A percentile compares a stretch with the other conserved stretches of the same genome.
phyloP scores from a whole-genome alignment of 176 grass and related monocot species.

The Oryza glaberrima region DNA sequence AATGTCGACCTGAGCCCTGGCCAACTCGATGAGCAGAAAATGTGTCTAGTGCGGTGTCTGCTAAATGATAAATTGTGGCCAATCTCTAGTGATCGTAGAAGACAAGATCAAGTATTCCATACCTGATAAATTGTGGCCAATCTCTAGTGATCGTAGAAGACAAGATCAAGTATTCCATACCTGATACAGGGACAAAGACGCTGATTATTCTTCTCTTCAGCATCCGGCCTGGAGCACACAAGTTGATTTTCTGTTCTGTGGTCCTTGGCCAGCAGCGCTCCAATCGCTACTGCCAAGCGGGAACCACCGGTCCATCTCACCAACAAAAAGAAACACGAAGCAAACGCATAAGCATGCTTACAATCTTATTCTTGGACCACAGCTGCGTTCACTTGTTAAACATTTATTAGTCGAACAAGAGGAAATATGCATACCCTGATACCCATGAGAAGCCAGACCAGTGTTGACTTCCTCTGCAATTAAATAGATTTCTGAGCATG shows the following conservation, averaged over 20 bases:
- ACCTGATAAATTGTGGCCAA: background rate
- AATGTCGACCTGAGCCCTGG: too few species aligned
- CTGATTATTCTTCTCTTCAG: conserved; percentile 19
- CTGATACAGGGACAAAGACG: conserved; percentile 29
- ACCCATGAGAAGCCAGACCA: conserved; percentile 10
- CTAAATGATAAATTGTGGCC: too few species aligned
- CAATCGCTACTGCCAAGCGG: background rate
- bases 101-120: conserved; percentile 32
- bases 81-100: background rate
- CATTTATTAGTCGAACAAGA: background rate
- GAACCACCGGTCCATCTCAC: background rate
- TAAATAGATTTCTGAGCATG: background rate
- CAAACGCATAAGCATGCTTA: background rate
- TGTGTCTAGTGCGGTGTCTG: background rate
- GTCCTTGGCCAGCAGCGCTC: background rate
- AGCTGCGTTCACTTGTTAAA: background rate
- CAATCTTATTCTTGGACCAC: conserved; percentile 13
- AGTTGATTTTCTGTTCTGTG: conserved; percentile 11
- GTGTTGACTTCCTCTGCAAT: background rate
- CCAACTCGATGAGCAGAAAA: background rate
- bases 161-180: conserved; percentile 19
- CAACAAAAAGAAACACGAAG: background rate
- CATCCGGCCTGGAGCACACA: background rate
- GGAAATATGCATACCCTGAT: background rate
- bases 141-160: conserved; percentile 3